Evolutionary conservation across 768 basidiomycete genomes (phyloP), one percentile per base, ranked within the genome.

Genomic region (Mycena filopes): DNA sequence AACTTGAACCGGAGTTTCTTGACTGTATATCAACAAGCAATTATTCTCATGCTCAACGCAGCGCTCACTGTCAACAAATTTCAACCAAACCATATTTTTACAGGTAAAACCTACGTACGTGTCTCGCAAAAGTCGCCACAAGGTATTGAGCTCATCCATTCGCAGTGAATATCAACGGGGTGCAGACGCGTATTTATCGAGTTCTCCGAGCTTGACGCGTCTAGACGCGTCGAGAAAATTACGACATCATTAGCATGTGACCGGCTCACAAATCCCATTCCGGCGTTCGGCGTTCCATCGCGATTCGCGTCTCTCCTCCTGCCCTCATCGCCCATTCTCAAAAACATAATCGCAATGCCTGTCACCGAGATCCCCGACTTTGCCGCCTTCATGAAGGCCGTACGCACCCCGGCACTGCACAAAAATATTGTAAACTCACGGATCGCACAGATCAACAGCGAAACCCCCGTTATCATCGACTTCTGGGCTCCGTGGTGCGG

Each of bases 401-500:
- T 88, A 70, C 67, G 86, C 77, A 41, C 29, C 49, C n/a, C 31
- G 56, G 12, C 33, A 18, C 42, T 41, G 18, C 21, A 46, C 43
- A 45, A n/a, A 21, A 33, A 33, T 29, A 25, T 38, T 48, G 60
- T 58, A 41, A 33, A 56, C 57, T 31, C 50, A 57, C 40, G 46
- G 31, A 26, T 63, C 43, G 33, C 25, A 29, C 65, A 83, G 84
- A 86, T 89, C 71, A 79, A 78, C 70, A 74, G 80, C 60, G 81
- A 79, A 63, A 82, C 82, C 70, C 76, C 79, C 65, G 77, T 82
- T 67, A 73, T 89, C 20, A 81, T 93, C 71, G 89, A 93, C 77
- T 92, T 93, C 78, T 90, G 88, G 88, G 91, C 91, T 42, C 84
- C 85, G 2, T 92, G 91, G 91, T 92, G 88, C 76, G 89, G 89